Percentiles rank a stretch among this genome's conserved stretches.
phyloP scores from a whole-genome alignment of 1,284 basidiomycete genomes.

The Abortiporus biennis region DNA sequence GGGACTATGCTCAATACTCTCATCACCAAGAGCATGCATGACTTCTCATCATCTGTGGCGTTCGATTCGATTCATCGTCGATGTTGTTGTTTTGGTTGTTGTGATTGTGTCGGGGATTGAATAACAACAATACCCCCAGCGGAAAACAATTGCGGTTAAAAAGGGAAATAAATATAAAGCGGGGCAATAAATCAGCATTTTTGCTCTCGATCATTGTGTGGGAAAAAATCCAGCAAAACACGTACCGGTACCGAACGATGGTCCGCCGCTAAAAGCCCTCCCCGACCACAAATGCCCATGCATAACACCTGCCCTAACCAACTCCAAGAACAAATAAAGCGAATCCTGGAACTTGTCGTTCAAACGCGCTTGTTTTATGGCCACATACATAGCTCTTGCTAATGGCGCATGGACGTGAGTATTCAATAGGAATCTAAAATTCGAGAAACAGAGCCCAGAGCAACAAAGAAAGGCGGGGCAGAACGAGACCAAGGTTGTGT shows the following conservation, averaged over 20 bases:
- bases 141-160: no score
- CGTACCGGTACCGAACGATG: slow-evolving; percentile 85
- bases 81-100: no score
- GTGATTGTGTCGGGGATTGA: no score
- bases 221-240: slow-evolving; percentile 15
- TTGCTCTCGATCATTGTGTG: no score
- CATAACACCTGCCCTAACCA: slow-evolving; percentile 91
- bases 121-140: no score
- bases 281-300: slow-evolving; percentile 90
- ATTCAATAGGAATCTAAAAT: slow-evolving; percentile 76
- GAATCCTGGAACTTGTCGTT: slow-evolving; percentile 99
- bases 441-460: background rate
- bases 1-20: slow-evolving; percentile 91
- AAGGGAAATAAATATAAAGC: no score
- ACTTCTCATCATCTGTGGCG: slow-evolving; percentile 77
- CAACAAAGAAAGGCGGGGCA: background rate
- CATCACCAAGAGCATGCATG: slow-evolving; percentile 93
- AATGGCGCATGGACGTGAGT: slow-evolving; percentile 86
- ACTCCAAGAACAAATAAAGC: slow-evolving; percentile 87
- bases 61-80: slow-evolving; percentile 13
- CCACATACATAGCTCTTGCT: slow-evolving; percentile 86
- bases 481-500: background rate
- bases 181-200: no score
- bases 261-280: slow-evolving; percentile 88
- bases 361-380: slow-evolving; percentile 71